phyloP scores from a whole-genome alignment of 495 filamentous ascomycete species.

The Haplographium delicatum region DNA sequence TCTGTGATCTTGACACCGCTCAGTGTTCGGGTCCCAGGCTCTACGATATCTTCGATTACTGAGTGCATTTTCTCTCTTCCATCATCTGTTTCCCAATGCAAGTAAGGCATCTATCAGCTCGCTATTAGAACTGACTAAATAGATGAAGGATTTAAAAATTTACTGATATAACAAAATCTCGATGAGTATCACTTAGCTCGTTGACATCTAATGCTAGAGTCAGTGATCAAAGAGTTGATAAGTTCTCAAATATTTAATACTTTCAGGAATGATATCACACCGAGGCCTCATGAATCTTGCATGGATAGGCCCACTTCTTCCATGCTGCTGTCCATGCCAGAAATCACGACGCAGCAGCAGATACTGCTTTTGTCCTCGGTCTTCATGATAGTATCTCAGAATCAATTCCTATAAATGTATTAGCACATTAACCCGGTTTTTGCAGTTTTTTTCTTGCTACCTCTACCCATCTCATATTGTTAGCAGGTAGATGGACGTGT shows the following conservation, averaged over 20 bases:
- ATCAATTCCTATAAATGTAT: slow-evolving; percentile 10
- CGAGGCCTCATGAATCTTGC: slow-evolving; percentile 9
- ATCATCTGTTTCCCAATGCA: slow-evolving; percentile 22
- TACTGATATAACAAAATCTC: neutral
- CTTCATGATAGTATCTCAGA: slow-evolving; percentile 17
- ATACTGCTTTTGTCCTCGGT: slow-evolving; percentile 2
- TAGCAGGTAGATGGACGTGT: slow-evolving; percentile 20
- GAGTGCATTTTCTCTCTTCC: slow-evolving; percentile 13
- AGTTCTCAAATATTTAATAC: slow-evolving; percentile 3
- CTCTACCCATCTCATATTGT: slow-evolving; percentile 21
- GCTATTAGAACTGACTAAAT: neutral
- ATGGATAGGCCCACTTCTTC: slow-evolving; percentile 12
- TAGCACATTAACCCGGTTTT: neutral
- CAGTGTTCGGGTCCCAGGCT: no score
- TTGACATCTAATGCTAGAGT: neutral
- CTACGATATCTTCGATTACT: slow-evolving; percentile 12
- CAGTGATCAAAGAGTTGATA: neutral
- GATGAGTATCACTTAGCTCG: neutral
- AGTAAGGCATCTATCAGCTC: slow-evolving; percentile 15
- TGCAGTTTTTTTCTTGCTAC: slow-evolving; percentile 1
- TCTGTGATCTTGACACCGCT: no score
- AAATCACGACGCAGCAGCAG: slow-evolving; percentile 12
- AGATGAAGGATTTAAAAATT: neutral
- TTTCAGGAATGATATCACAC: slow-evolving; percentile 9
- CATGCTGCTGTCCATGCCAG: slow-evolving; percentile 16